These are phyloP conservation scores for Saccharomycopsis fibuligera DNA, from an alignment of 805 yeast species.

Conservation along the genomic window DNA sequence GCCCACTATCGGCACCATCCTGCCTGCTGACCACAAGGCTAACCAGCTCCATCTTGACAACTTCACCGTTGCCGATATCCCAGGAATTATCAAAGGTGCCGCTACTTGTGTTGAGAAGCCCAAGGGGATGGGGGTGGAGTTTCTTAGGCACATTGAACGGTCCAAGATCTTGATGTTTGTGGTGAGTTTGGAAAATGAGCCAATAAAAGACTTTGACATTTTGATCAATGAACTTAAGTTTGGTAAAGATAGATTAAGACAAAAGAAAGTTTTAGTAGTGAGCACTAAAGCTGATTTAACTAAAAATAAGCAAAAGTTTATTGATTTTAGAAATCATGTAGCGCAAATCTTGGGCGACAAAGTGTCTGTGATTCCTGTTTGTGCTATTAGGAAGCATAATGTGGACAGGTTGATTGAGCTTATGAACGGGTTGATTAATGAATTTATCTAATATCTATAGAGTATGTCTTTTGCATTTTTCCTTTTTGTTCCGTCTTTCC, in stretches of 20 bases:
- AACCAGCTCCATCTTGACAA: constrained; percentile 28
- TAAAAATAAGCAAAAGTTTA: constrained; percentile 41
- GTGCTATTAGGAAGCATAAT: constrained; percentile 71
- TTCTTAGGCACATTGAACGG: constrained; percentile 86
- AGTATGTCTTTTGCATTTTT: no score
- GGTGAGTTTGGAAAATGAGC: constrained; percentile 65
- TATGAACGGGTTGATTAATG: constrained; percentile 2
- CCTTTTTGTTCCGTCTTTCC: no score
- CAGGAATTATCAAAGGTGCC: constrained; percentile 92
- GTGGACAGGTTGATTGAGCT: constrained; percentile 36
- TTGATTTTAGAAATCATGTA: constrained; percentile 39
- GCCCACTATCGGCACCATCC: constrained; percentile 88
- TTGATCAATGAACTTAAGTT: constrained; percentile 56
- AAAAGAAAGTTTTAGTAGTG: constrained; percentile 64
- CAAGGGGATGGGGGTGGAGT: constrained; percentile 90
- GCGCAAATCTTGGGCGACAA: constrained; percentile 25
- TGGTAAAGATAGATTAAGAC: constrained; percentile 53
- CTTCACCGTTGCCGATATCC: constrained; percentile 95
- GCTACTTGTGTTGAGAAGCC: constrained; percentile 41
- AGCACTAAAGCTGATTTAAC: constrained; percentile 92
- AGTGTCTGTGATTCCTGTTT: constrained; percentile 80
- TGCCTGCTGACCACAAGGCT: constrained; percentile 47
- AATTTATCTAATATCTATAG: no score
- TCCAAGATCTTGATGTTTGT: constrained; percentile 88
- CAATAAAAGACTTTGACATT: constrained; percentile 56